These are phyloP conservation scores for Umbelopsis sp. DNA, from an alignment of 371 early-diverging fungal genomes.

Conservation along the genomic window DNA sequence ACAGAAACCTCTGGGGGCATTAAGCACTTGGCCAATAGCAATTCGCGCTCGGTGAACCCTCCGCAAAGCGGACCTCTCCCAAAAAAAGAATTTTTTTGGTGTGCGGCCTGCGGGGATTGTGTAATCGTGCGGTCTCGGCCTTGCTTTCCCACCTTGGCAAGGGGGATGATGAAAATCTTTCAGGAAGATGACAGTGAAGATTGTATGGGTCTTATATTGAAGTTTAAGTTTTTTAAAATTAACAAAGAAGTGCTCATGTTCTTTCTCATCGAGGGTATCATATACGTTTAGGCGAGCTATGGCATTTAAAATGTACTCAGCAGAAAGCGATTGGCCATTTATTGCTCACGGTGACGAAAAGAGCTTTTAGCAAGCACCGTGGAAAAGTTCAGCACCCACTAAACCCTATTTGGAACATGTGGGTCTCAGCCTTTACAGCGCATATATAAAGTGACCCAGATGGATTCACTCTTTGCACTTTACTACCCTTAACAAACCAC, in stretches of 20 bases:
- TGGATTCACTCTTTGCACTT: not conserved
- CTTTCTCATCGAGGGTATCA: not conserved
- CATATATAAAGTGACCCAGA: not conserved
- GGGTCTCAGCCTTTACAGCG: conserved; percentile 6
- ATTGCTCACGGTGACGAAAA: conserved; percentile 2
- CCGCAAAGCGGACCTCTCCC: not conserved
- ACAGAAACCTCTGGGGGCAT: too few relatives aligned
- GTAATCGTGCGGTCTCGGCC: conserved; percentile 10
- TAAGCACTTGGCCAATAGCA: conserved; percentile 9
- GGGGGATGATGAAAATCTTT: conserved; percentile 6
- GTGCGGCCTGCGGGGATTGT: conserved; percentile 8
- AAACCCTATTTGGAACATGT: not conserved
- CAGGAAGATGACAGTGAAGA: too few relatives aligned
- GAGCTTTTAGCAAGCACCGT: not conserved
- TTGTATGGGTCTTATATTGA: too few relatives aligned
- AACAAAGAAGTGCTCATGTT: not conserved
- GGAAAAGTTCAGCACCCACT: not conserved
- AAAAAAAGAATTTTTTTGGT: conserved; percentile 9
- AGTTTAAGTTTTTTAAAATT: too few relatives aligned
- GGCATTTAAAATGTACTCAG: too few relatives aligned
- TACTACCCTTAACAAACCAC: not conserved
- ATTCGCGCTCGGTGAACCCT: conserved; percentile 6
- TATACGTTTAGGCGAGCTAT: not conserved
- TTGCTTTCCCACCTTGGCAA: conserved; percentile 16
- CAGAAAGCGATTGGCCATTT: not conserved